These are phyloP conservation scores for cucumber (Cucumis sativus) DNA, from an alignment of 306 rosid genomes.

Conservation along the genomic window Cucumber_9930_V3 NC_026660.2:23621001-23621500, in stretches of 20 bases:
- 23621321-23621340: slow-evolving; percentile 21
- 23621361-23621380: background rate
- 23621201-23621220: background rate
- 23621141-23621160: too few species aligned
- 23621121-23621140: too few species aligned
- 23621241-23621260: background rate
- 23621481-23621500: slow-evolving; percentile 20
- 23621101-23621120: too few species aligned
- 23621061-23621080: too few species aligned
- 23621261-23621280: slow-evolving; percentile 7
- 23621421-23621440: slow-evolving; percentile 18
- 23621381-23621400: slow-evolving; percentile 1
- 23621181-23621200: too few species aligned
- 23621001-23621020: too few species aligned
- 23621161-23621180: too few species aligned
- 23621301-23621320: slow-evolving; percentile 10
- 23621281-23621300: slow-evolving; percentile 16
- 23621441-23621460: slow-evolving; percentile 24
- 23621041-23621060: too few species aligned
- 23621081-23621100: too few species aligned
- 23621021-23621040: too few species aligned
- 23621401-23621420: slow-evolving; percentile 15
- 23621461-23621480: slow-evolving; percentile 26
- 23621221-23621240: background rate
- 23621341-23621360: slow-evolving; percentile 4